Conservation (phyloP, 129 eudicot genomes). For the Artemisia argyi region DNA sequence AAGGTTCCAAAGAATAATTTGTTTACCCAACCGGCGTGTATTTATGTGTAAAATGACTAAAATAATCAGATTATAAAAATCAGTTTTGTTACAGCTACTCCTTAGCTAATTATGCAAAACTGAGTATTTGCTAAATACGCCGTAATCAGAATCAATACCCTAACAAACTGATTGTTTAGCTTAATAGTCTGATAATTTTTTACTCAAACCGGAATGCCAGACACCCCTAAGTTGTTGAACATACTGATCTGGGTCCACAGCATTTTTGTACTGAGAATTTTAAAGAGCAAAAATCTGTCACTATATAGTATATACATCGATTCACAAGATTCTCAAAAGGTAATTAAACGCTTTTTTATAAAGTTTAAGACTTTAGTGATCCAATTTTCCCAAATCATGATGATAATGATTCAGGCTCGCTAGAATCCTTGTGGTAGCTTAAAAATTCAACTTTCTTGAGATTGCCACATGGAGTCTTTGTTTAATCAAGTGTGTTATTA, state of each 20-base stretch:
- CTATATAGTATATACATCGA: neutral
- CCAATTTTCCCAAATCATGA: constrained; percentile 3
- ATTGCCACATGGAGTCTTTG: neutral
- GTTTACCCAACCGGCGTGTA: neutral
- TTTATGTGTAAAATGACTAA: too few species aligned
- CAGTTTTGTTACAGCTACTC: too few species aligned
- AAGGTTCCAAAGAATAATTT: neutral
- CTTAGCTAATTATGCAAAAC: too few species aligned
- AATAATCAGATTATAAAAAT: too few species aligned
- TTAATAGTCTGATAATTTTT: too few species aligned
- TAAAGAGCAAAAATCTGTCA: too few species aligned
- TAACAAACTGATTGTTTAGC: too few species aligned
- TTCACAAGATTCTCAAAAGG: neutral
- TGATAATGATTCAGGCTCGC: constrained; percentile 3
- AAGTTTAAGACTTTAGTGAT: constrained; percentile 6
- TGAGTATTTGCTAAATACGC: too few species aligned
- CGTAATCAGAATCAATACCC: too few species aligned
- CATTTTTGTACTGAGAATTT: too few species aligned
- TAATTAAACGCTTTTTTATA: constrained; percentile 2
- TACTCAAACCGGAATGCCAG: too few species aligned
- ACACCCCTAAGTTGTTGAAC: neutral
- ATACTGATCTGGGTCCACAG: too few species aligned
- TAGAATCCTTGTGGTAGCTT: constrained; percentile 3
- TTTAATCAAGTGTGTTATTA: constrained; percentile 8
- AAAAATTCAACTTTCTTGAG: neutral